Percentiles rank a stretch among this genome's conserved stretches.
Evolutionary conservation across 2,329 filamentous ascomycete genomes (phyloP).

Genomic region (Fusarium floridanum): DNA sequence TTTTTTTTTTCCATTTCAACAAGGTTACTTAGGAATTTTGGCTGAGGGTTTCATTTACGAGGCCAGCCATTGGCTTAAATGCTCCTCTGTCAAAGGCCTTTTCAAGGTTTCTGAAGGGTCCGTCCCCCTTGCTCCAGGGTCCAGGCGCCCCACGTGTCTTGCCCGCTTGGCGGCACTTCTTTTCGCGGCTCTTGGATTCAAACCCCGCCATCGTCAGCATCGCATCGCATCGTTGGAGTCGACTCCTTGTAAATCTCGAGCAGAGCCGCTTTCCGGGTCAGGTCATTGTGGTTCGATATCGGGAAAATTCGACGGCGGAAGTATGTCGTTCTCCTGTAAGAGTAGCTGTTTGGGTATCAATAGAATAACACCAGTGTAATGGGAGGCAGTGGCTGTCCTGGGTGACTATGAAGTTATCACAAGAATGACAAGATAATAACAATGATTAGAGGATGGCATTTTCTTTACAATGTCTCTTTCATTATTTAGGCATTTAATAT

Average conservation of each 20-base stretch:
- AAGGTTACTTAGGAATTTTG: not conserved
- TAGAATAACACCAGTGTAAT: not conserved
- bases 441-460: not conserved
- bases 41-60: not conserved
- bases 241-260: conserved; percentile 5
- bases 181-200: conserved; percentile 28
- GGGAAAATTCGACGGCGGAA: not conserved
- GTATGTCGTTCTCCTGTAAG: not conserved
- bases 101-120: not conserved
- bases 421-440: not conserved
- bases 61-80: not conserved
- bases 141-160: conserved; percentile 35
- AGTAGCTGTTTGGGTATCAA: not conserved
- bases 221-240: conserved; percentile 6
- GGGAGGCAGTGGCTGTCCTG: not conserved
- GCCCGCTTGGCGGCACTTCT: conserved; percentile 18
- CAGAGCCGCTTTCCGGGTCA: conserved; percentile 33
- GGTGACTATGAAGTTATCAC: not conserved
- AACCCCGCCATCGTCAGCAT: conserved; percentile 25
- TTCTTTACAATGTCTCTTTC: not conserved
- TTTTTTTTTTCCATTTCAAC: not conserved
- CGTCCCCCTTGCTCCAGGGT: conserved; percentile 26
- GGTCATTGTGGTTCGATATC: conserved; percentile 43
- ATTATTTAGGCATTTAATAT: not conserved
- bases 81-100: not conserved